Base-by-base conservation (phyloP, 805 yeast species). In the Yamadazyma insecticola region DNA sequence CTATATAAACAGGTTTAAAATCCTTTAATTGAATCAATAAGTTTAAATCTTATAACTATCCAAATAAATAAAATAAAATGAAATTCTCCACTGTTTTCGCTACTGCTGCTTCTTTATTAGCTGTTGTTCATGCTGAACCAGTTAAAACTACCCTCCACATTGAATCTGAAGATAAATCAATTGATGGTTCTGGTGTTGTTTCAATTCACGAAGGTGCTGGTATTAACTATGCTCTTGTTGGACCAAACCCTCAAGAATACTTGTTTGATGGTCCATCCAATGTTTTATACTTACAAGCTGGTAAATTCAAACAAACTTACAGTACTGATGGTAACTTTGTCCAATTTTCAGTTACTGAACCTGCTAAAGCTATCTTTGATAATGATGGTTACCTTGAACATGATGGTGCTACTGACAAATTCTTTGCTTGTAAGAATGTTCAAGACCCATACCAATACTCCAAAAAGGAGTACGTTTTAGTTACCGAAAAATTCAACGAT, bases 201-300 rank as follows among this genome's bases (percentile, higher is more conserved):
- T 38, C 52, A 21, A 34, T 35, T 23, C 74, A 67, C 45, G 69
- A 60, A 45, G 74, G 73, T 43, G 74, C 74, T 27, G 74, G 63
- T 35, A 48, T 66, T 39, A 48, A 58, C 52, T 68, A 63, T 48
- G 40, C 60, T 16, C 57, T 61, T 49, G 38, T 63, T 22, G 57
- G 53, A 12, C 22, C 28, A 9, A 33, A 30, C 12, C 54, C 53
- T 13, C 17, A 24, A 14, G 13, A 22, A 12, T 31, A 31, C 8
- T 12, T 15, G 3, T 40, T 31, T 23, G 16, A 40, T 14, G 11
- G 22, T 9, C 16, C 26, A 2, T 17, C 31, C 12, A n/a, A 17
- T 4, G 14, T n/a, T n/a, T 25, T 32, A 6, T 20, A 14, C n/a
- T 25, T 22, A 23, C 16, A 13, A 11, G 15, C 16, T 32, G 35